phyloP scores from a whole-genome alignment of 345 rosid species.

The Murraya paniculata region DNA sequence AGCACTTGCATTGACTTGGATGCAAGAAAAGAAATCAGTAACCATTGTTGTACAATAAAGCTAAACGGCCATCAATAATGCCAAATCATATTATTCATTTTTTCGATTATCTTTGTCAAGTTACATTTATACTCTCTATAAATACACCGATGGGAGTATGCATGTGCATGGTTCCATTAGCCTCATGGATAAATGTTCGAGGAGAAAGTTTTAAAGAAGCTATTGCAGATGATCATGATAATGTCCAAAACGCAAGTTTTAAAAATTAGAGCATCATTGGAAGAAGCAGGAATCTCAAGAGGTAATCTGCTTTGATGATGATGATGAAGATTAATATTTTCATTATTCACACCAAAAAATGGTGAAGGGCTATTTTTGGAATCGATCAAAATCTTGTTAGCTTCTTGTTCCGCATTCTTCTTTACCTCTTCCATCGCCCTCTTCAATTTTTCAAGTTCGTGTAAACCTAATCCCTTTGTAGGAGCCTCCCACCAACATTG shows the following conservation, averaged over 20 bases:
- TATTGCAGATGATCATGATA: no score
- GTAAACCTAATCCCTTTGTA: conserved; percentile 16
- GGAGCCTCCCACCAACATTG: conserved; percentile 33
- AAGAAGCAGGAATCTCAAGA: not conserved
- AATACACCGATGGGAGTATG: not conserved
- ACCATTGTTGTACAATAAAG: conserved; percentile 9
- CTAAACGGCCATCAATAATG: conserved; percentile 6
- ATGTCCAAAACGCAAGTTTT: no score
- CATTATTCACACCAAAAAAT: conserved; percentile 1
- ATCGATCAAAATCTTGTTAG: conserved; percentile 10
- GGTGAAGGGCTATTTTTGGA: conserved; percentile 12
- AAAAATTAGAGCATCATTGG: not conserved
- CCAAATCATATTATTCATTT: not conserved
- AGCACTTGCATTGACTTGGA: not conserved
- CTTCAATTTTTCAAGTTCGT: conserved; percentile 23
- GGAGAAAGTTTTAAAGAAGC: no score
- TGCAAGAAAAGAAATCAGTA: conserved; percentile 1
- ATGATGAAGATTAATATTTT: not conserved
- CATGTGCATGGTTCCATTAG: not conserved
- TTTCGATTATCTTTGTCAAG: not conserved
- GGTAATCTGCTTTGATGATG: conserved; percentile 5
- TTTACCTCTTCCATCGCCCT: conserved; percentile 25
- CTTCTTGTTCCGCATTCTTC: conserved; percentile 18
- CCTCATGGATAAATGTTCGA: no score
- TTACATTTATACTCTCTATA: no score